These are phyloP conservation scores for Gossypium rotundifolium DNA, from an alignment of 345 rosid genomes.

Conservation along the genomic window DNA sequence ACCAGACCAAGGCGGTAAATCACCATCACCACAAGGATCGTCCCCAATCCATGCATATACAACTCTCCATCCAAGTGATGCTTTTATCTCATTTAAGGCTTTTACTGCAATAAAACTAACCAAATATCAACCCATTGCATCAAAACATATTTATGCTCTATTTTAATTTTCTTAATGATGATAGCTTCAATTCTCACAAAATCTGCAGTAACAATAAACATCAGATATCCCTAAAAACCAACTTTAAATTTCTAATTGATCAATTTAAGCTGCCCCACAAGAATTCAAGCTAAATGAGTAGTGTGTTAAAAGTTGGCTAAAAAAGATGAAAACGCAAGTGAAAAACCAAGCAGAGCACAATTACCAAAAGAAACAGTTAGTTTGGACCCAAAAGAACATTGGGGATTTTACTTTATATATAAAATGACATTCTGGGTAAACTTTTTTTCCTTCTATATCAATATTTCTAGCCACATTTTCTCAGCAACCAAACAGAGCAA, in stretches of 20 bases:
- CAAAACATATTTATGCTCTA: neutral
- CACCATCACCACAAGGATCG: conserved; percentile 93
- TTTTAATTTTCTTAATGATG: neutral
- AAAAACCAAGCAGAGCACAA: neutral
- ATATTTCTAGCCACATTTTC: neutral
- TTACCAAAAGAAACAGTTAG: neutral
- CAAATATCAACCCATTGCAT: neutral
- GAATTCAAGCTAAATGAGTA: neutral
- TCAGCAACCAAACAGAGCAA: neutral
- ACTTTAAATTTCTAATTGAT: too few species aligned
- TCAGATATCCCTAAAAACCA: neutral
- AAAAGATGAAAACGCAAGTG: neutral
- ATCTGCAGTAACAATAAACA: neutral
- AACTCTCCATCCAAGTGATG: conserved; percentile 96
- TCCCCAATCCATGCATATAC: conserved; percentile 97
- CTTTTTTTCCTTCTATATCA: neutral
- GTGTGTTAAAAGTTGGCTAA: neutral
- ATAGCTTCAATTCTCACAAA: neutral
- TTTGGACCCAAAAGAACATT: neutral
- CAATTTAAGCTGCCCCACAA: neutral
- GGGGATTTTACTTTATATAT: neutral
- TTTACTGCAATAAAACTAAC: conserved; percentile 42
- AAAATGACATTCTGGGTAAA: neutral
- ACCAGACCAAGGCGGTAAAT: conserved; percentile 89
- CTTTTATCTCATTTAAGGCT: conserved; percentile 94